phyloP scores from a whole-genome alignment of 768 basidiomycete genomes.

The Trametes villosa region DNA sequence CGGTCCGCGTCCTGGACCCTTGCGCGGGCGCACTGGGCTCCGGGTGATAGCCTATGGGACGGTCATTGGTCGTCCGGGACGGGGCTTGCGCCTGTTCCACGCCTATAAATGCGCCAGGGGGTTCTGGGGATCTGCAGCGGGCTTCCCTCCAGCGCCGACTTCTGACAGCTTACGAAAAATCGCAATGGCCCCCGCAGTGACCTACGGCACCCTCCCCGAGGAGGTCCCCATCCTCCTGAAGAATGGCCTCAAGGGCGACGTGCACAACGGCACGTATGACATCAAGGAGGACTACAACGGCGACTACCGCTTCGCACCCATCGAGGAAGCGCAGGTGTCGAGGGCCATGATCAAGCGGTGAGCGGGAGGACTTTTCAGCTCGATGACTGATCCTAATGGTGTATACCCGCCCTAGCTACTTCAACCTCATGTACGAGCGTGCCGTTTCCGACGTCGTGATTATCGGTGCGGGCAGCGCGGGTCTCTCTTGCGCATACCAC shows the following conservation, averaged over 20 bases:
- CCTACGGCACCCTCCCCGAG: constrained; percentile 34
- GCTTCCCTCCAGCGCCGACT: background rate
- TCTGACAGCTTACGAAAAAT: background rate
- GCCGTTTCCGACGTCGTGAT: constrained; percentile 80
- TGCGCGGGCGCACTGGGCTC: background rate
- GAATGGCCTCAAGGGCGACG: constrained; percentile 21
- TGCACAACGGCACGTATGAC: constrained; percentile 36
- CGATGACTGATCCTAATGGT: background rate
- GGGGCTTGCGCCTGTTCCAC: background rate
- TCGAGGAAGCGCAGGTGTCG: constrained; percentile 76
- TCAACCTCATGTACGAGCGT: constrained; percentile 72
- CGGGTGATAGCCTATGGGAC: background rate
- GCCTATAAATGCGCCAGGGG: constrained; percentile 12
- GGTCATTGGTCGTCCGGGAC: background rate
- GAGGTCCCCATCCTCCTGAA: constrained; percentile 28
- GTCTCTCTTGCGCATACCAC: constrained; percentile 75
- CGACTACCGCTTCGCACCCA: constrained; percentile 70
- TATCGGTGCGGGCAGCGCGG: constrained; percentile 69
- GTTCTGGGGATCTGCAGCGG: too few relatives aligned
- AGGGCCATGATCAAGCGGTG: constrained; percentile 78
- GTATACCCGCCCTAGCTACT: constrained; percentile 54
- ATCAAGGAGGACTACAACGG: constrained; percentile 62
- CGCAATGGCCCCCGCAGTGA: constrained; percentile 45
- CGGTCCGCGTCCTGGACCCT: constrained; percentile 2
- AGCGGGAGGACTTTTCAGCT: background rate